Evolutionary conservation across 2,329 filamentous ascomycete genomes (phyloP), one percentile per base, ranked within the genome.

Genomic region (Teratosphaeria viscida): DNA sequence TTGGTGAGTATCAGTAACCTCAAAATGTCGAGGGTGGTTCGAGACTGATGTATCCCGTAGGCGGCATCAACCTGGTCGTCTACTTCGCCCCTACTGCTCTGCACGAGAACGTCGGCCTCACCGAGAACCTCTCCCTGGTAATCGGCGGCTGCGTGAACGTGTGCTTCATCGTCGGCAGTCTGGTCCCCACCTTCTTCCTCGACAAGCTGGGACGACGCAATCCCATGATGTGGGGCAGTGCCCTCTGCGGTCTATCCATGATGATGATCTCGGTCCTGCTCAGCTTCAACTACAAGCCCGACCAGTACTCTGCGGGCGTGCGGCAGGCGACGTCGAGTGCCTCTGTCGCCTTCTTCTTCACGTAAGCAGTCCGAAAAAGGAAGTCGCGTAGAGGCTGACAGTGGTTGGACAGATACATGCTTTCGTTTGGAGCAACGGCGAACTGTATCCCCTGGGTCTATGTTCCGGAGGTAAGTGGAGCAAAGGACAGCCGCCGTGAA

Each of bases 381-480:
- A 49, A 10, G 3, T 23, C n/a, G 1, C 6, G 19, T 49, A 23
- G 43, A 23, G 4, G 43, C 19, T 49, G 43, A 49, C 43, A 10
- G 43, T 19, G 19, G 55, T n/a, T 11, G 23, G 27, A 49, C 43
- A 49, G 43, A 74, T 56, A 57, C 23, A 63, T 56, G 74, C 67
- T 76, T 19, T 71, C 75, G 52, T 77, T 75, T 58, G 77, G 76
- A 4, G 75, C 75, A 2, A 74, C 74, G 1, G 73, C 75, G 3
- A 79, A 79, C 61, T 77, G 75, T 60, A 77, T 81, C 19, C 78
- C 78, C 2, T 81, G 78, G 78, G 77, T 79, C 0, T 79, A 79
- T 61, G 77, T 78, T 3, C 77, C 78, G 0, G 78, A 81, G 6
- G 43, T 53, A 27, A 19, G 32, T 32, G 52, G n/a, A 27, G 35